These are phyloP conservation scores for Phialemoniopsis sp. DNA, from an alignment of 2,329 filamentous ascomycete genomes.

Conservation along the genomic window DNA sequence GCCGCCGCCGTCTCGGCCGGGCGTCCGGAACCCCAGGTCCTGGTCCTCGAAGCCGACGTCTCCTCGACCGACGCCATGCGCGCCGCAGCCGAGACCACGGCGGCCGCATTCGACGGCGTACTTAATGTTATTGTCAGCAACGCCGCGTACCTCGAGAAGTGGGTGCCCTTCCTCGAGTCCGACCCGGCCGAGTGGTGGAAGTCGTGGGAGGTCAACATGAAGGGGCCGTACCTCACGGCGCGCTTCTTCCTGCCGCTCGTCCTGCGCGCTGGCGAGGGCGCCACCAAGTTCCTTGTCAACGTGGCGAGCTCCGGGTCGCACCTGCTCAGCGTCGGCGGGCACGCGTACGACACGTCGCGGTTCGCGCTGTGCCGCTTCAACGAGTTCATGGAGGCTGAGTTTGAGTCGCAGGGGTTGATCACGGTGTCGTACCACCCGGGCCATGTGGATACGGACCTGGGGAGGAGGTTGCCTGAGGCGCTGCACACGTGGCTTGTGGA, in stretches of 20 bases:
- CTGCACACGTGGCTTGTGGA: slow-evolving; percentile 10
- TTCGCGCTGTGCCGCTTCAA: slow-evolving; percentile 36
- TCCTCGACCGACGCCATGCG: slow-evolving; percentile 25
- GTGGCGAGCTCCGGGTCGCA: slow-evolving; percentile 33
- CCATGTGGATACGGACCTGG: slow-evolving; percentile 36
- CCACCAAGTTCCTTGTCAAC: slow-evolving; percentile 33
- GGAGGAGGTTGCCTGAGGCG: slow-evolving; percentile 23
- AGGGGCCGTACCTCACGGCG: slow-evolving; percentile 39
- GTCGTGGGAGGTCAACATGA: slow-evolving; percentile 45
- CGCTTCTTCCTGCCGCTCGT: slow-evolving; percentile 44
- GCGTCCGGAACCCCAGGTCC: slow-evolving; percentile 17
- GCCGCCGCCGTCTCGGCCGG: slow-evolving; percentile 21
- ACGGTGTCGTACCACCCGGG: slow-evolving; percentile 39
- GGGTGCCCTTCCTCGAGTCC: slow-evolving; percentile 28
- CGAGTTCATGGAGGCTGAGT: slow-evolving; percentile 38
- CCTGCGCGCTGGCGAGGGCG: slow-evolving; percentile 10
- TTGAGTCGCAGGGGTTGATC: slow-evolving; percentile 33
- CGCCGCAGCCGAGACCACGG: slow-evolving; percentile 23
- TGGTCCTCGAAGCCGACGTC: slow-evolving; percentile 24
- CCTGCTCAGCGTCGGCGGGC: slow-evolving; percentile 22
- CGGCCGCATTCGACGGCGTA: slow-evolving; percentile 20
- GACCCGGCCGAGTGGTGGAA: slow-evolving; percentile 38
- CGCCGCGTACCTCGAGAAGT: slow-evolving; percentile 11
- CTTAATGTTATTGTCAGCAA: slow-evolving; percentile 35
- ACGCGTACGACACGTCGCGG: slow-evolving; percentile 41